phyloP scores from a whole-genome alignment of 257 asterid genomes.

The Anisodus tanguticus region DNA sequence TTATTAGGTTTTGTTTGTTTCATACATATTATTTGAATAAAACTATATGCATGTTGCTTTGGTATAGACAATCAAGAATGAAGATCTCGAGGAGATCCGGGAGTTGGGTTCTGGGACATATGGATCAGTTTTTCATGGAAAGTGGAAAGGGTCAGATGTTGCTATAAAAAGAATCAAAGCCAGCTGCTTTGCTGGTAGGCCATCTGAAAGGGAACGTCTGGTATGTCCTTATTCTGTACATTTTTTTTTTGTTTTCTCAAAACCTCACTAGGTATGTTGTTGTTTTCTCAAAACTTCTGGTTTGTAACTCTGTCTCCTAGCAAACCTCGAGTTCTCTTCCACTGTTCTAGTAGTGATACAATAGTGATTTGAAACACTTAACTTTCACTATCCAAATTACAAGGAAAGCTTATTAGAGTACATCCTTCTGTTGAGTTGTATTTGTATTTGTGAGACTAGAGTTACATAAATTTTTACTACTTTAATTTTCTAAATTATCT shows the following conservation, averaged over 20 bases:
- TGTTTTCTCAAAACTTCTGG: not conserved
- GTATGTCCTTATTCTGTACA: conserved; percentile 44
- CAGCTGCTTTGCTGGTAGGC: conserved; percentile 96
- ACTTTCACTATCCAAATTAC: not conserved
- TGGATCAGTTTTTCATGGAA: conserved; percentile 95
- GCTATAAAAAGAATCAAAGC: conserved; percentile 96
- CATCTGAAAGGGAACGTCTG: conserved; percentile 97
- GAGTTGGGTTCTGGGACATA: conserved; percentile 95
- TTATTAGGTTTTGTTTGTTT: not conserved
- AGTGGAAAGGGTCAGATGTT: conserved; percentile 98
- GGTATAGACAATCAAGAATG: conserved; percentile 77
- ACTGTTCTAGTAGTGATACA: not conserved
- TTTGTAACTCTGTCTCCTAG: conserved; percentile 12
- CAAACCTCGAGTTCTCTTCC: not conserved
- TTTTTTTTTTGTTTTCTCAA: not conserved
- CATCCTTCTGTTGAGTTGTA: not conserved
- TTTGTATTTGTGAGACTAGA: not conserved
- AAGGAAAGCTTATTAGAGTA: not conserved
- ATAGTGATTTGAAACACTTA: not conserved
- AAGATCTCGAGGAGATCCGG: conserved; percentile 95
- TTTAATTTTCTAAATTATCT: not conserved
- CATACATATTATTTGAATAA: not conserved
- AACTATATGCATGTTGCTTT: conserved; percentile 26
- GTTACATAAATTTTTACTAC: not conserved
- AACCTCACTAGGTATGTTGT: no score